Conservation (phyloP, 306 rosid species). For the Vigna radiata region DNA sequence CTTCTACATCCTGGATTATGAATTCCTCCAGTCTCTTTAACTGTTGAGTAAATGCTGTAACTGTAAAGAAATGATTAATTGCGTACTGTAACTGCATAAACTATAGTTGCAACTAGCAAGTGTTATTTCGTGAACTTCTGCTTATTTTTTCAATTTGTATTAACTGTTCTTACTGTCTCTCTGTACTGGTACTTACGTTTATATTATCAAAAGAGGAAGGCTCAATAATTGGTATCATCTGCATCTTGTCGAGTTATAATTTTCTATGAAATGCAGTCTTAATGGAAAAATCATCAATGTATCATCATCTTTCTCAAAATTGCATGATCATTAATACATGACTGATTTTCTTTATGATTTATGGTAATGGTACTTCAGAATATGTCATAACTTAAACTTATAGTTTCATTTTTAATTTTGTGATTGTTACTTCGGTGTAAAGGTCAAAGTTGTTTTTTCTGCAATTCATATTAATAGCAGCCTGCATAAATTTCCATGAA, state of each 20-base stretch:
- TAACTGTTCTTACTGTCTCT: constrained; percentile 41
- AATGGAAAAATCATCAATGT: constrained; percentile 38
- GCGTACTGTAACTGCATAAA: constrained; percentile 30
- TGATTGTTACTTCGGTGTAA: constrained; percentile 18
- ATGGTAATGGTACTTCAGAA: constrained; percentile 37
- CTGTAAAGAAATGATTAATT: constrained; percentile 33
- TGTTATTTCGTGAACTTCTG: constrained; percentile 39
- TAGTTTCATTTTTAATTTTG: constrained; percentile 30
- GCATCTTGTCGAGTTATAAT: constrained; percentile 32
- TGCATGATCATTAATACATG: constrained; percentile 21
- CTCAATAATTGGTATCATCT: constrained; percentile 30
- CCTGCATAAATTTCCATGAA: neutral
- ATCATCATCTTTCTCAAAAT: constrained; percentile 36
- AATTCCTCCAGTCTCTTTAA: constrained; percentile 10
- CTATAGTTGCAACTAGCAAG: constrained; percentile 38
- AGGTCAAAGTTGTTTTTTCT: neutral
- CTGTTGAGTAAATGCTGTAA: constrained; percentile 18
- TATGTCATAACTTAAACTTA: constrained; percentile 17
- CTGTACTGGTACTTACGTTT: constrained; percentile 35
- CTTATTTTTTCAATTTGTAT: constrained; percentile 34
- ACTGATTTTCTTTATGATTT: constrained; percentile 9
- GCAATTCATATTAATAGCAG: constrained; percentile 4
- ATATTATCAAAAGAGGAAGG: constrained; percentile 23
- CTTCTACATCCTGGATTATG: neutral
- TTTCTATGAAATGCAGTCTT: constrained; percentile 45